Evolutionary conservation across 1,139 yeast genomes (phyloP), one percentile per base, ranked within the genome.

Genomic region (Wickerhamomyces sp.): DNA sequence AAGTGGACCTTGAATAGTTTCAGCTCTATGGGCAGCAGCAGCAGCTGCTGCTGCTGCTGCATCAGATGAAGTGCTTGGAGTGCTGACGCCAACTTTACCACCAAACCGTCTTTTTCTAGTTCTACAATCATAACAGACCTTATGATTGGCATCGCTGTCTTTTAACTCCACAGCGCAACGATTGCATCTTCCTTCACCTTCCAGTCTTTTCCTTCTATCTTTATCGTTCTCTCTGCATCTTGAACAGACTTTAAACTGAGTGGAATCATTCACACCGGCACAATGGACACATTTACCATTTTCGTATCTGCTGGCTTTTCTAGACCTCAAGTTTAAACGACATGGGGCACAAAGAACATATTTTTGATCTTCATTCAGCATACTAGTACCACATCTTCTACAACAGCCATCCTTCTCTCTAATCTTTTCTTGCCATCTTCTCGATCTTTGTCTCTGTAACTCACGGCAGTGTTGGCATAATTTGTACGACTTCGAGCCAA

Each of bases 211-310:
- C 40, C 85, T 56, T 43, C 85, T 61, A 32, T 71, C 60, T 49
- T 72, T 75, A 49, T 78, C 85, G 46, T 74, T 76, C 36, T 68
- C 73, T 39, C 85, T 64, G 54, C 86, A 78, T 44, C 83, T 61
- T 40, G 67, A 64, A 50, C 86, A 78, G 10, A 78, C 85, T 50
- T 77, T 77, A 53, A 62, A 78, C 35, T 62, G 63, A 6, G 68
- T 64, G 31, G 56, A 56, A 40, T 74, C 76, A 32, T 76, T 63
- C 4, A 80, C 78, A 1, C 83, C 83, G 3, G 78, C 65, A 46
- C 86, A 78, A 50, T 78, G 85, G 8, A 78, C 81, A 58, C 86
- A 78, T 47, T 70, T 70, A 1, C 86, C 85, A 45, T 69, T 72
- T 11, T 77, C 75, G 7, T 76, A 80, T 26, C 86, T 59, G 40